Base-by-base conservation (phyloP, 208 protist species). In the Dictyostelium gargantuum region DNA sequence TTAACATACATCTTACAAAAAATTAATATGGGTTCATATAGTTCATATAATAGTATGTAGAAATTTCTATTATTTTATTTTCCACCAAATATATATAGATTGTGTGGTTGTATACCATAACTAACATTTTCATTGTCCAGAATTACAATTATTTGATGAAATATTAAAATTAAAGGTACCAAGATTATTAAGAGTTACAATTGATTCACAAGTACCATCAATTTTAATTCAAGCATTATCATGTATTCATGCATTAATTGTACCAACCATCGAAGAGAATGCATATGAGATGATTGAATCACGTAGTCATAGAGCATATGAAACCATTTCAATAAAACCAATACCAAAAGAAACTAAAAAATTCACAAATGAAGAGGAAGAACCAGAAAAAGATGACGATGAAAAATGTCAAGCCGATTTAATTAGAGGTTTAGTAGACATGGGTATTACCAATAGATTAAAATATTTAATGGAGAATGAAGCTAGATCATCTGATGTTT, bases 131-230 rank as follows among this genome's bases (percentile, higher is more conserved):
- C 50, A 21, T 75, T 50, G 23, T 74, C 19, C 6, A 75, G 70
- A 77, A 52, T 48, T 48, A 42, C 21, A 38, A 77, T 63, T 89
- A 48, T 29, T 89, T 52, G 56, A 48, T 40, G 82, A 89, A 32
- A 89, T 89, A 32, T 68, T 54, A 42, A 76, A 52, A 29, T 63
- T 68, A 63, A 89, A 89, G n/a, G 10, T 89, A 79, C 82, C 82
- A 52, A 89, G 82, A 89, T 68, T 89, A n/a, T 35, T 89, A 32
- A 76, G 82, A 68, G 21, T 73, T 26, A 42, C 50, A 8, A 48
- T 89, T 9, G 82, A 89, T 52, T 79, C 63, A 29, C 54, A 89
- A 15, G 40, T 89, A 40, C 82, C 82, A 48, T 66, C 70, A 11
- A n/a, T 89, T n/a, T 68, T 79, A 19, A n/a, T 56, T 11, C 13